Evolutionary conservation across 495 filamentous ascomycete genomes (phyloP).

Genomic region (Neurospora sp.): DNA sequence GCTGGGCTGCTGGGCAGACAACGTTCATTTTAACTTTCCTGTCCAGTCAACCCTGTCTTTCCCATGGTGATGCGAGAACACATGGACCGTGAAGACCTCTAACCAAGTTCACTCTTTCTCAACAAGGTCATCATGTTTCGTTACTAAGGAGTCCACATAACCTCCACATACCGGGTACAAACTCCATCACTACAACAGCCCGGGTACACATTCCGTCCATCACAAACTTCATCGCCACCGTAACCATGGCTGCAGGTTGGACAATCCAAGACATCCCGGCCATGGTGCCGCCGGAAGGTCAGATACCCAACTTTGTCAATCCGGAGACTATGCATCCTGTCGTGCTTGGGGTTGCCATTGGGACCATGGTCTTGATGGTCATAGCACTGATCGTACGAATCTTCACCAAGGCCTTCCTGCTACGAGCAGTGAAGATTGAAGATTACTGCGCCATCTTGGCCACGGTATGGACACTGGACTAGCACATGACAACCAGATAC

Average conservation of each 20-base stretch:
- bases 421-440: slow-evolving; percentile 12
- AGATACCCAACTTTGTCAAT: slow-evolving; percentile 11
- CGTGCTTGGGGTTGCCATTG: slow-evolving; percentile 10
- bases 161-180: not conserved
- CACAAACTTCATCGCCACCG: not conserved
- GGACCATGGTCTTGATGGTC: slow-evolving; percentile 10
- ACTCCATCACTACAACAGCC: not conserved
- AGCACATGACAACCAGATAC: not conserved
- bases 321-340: slow-evolving; percentile 10
- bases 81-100: not conserved
- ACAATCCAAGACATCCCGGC: slow-evolving; percentile 10
- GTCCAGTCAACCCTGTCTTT: not conserved
- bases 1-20: not conserved
- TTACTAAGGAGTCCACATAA: not conserved
- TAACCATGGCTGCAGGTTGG: not conserved
- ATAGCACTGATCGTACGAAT: slow-evolving; percentile 10
- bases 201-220: not conserved
- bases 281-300: slow-evolving; percentile 17
- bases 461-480: slow-evolving; percentile 2
- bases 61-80: not conserved
- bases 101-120: not conserved
- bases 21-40: not conserved
- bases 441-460: slow-evolving; percentile 13
- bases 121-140: not conserved
- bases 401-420: slow-evolving; percentile 11